Evolutionary conservation across 306 rosid genomes (phyloP).

Genomic region (Glycine soja): DNA sequence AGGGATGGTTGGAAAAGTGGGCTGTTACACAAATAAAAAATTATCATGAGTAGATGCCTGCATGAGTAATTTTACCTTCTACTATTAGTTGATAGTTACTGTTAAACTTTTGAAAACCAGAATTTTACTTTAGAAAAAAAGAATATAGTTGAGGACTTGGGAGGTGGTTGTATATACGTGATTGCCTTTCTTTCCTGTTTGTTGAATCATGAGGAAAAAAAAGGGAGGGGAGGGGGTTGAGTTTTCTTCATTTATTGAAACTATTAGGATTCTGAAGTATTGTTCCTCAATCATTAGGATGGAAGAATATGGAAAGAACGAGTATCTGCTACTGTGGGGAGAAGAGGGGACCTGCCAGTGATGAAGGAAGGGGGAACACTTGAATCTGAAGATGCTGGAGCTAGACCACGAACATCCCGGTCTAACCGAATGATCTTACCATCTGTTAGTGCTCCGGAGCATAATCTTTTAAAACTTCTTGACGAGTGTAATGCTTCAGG

Average conservation of each 20-base stretch:
- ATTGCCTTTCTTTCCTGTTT: constrained; percentile 10
- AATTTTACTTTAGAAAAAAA: neutral
- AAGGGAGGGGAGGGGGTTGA: neutral
- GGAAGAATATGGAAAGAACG: constrained; percentile 98
- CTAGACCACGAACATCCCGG: constrained; percentile 61
- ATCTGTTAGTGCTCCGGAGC: constrained; percentile 94
- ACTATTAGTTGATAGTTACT: neutral
- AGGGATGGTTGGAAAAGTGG: constrained; percentile 2
- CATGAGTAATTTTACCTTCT: constrained; percentile 8
- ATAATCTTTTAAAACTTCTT: constrained; percentile 77
- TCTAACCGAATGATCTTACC: constrained; percentile 78
- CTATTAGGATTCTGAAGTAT: constrained; percentile 45
- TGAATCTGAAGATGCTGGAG: constrained; percentile 55
- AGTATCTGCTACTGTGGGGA: constrained; percentile 71
- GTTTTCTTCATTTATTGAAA: neutral
- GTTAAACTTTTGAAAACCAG: constrained; percentile 3
- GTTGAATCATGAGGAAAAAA: neutral
- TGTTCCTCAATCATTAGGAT: constrained; percentile 63
- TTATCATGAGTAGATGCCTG: neutral
- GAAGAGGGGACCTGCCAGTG: constrained; percentile 78
- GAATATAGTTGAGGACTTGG: neutral
- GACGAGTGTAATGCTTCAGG: constrained; percentile 89
- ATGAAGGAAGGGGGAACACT: constrained; percentile 72
- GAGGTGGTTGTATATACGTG: neutral
- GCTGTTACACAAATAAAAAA: neutral